phyloP scores from a whole-genome alignment of 352 stramenopile species.

The Elongisporangium undulatum region DNA sequence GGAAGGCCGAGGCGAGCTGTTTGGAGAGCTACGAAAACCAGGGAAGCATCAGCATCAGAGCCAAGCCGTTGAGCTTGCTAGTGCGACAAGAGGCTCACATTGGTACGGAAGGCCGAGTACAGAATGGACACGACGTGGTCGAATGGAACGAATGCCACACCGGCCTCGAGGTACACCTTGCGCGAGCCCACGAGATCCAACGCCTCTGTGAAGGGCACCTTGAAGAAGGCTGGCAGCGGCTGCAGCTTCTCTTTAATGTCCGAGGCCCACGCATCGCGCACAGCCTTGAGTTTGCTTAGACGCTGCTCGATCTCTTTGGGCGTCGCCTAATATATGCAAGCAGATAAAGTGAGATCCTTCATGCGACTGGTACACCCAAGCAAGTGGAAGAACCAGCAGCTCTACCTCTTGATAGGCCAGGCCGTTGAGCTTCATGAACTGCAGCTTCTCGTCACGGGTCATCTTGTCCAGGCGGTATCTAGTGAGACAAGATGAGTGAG shows the following conservation, averaged over 20 bases:
- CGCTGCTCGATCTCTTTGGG: conserved; percentile 59
- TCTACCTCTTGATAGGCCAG: conserved; percentile 68
- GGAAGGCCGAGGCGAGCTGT: conserved; percentile 83
- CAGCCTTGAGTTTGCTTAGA: conserved; percentile 60
- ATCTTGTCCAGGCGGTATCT: conserved; percentile 88
- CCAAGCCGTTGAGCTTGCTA: neutral
- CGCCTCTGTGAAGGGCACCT: conserved; percentile 96
- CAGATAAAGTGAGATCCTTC: neutral
- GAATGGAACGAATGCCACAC: conserved; percentile 95
- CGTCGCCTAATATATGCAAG: conserved; percentile 26
- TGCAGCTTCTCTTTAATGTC: conserved; percentile 42
- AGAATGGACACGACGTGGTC: conserved; percentile 95
- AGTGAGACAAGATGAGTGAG: conserved; percentile 27
- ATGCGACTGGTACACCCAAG: neutral
- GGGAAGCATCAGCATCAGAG: conserved; percentile 4
- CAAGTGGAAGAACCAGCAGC: conserved; percentile 1
- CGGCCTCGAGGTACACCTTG: conserved; percentile 92
- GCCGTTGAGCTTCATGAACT: conserved; percentile 86
- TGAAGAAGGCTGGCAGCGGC: conserved; percentile 87
- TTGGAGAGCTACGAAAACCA: conserved; percentile 73
- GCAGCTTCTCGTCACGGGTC: conserved; percentile 79
- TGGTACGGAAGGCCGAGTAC: conserved; percentile 88
- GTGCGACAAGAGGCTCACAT: conserved; percentile 27
- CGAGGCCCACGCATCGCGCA: conserved; percentile 47
- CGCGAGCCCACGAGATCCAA: conserved; percentile 90